phyloP scores from a whole-genome alignment of 2,329 filamentous ascomycete genomes.

The Xylariaceae sp. region DNA sequence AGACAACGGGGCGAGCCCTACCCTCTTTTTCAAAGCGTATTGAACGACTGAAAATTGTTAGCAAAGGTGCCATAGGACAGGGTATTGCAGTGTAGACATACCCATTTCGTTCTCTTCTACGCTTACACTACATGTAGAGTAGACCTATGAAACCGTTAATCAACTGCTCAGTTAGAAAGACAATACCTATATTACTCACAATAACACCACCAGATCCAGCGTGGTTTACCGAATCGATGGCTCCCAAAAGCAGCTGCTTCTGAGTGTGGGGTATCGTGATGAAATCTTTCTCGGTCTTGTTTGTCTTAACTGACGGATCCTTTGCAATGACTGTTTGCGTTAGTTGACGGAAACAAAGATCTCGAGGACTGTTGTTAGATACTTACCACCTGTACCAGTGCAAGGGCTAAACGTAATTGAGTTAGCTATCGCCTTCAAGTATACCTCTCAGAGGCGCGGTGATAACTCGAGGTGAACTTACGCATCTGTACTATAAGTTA shows the following conservation, averaged over 20 bases:
- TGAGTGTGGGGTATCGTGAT: constrained; percentile 88
- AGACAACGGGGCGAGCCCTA: constrained; percentile 1
- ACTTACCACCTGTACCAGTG: constrained; percentile 74
- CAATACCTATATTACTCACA: constrained; percentile 5
- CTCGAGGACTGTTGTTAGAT: neutral
- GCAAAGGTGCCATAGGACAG: neutral
- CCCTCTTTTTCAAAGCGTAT: constrained; percentile 73
- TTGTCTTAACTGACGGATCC: constrained; percentile 94
- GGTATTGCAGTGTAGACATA: constrained; percentile 5
- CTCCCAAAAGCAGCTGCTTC: constrained; percentile 86
- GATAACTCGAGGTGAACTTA: constrained; percentile 6
- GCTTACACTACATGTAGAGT: constrained; percentile 93
- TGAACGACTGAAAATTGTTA: constrained; percentile 60
- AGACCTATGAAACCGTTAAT: constrained; percentile 14
- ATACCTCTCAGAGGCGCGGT: neutral
- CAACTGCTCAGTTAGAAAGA: neutral
- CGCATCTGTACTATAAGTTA: constrained; percentile 46
- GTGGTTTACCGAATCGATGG: constrained; percentile 93
- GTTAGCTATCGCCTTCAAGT: constrained; percentile 42
- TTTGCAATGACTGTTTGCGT: constrained; percentile 68
- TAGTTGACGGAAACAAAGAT: neutral
- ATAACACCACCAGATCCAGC: constrained; percentile 86
- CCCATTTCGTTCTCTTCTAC: constrained; percentile 79
- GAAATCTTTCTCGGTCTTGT: constrained; percentile 95
- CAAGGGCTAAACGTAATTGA: constrained; percentile 62